These are phyloP conservation scores for Trametes sanguinea DNA, from an alignment of 768 basidiomycete genomes.

Conservation along the genomic window DNA sequence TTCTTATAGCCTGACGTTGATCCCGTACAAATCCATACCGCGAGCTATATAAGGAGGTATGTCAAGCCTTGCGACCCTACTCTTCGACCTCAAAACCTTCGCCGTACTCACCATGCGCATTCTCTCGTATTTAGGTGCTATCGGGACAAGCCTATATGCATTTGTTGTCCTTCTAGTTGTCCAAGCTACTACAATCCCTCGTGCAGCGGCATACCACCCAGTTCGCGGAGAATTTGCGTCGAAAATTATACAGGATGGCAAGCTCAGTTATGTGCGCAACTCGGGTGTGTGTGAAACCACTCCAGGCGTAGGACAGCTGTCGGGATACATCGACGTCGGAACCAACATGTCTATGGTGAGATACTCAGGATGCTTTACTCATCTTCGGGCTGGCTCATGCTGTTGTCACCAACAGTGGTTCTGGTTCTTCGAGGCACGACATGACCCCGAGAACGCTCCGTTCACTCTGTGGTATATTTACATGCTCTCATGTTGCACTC, in stretches of 20 bases:
- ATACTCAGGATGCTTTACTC: too few species aligned
- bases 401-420: slow-evolving; percentile 51
- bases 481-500: too few species aligned
- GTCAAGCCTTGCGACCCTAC: too few species aligned
- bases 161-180: too few species aligned
- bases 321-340: slow-evolving; percentile 63
- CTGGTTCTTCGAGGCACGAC: slow-evolving; percentile 71
- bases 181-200: too few species aligned
- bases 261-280: slow-evolving; percentile 52
- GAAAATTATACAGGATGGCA: slow-evolving; percentile 24
- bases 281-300: slow-evolving; percentile 71
- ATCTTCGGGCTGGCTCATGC: not conserved
- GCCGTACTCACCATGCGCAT: too few species aligned
- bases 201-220: not conserved
- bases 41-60: too few species aligned
- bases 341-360: slow-evolving; percentile 58
- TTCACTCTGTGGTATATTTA: slow-evolving; percentile 53
- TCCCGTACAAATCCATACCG: too few species aligned
- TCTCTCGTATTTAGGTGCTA: too few species aligned
- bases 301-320: slow-evolving; percentile 57
- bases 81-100: too few species aligned
- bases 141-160: too few species aligned
- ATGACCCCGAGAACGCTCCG: slow-evolving; percentile 59
- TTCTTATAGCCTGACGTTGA: too few species aligned
- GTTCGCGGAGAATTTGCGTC: slow-evolving; percentile 24